These are phyloP conservation scores for Candolleomyces aberdarensis DNA, from an alignment of 768 basidiomycete genomes.

Conservation along the genomic window DNA sequence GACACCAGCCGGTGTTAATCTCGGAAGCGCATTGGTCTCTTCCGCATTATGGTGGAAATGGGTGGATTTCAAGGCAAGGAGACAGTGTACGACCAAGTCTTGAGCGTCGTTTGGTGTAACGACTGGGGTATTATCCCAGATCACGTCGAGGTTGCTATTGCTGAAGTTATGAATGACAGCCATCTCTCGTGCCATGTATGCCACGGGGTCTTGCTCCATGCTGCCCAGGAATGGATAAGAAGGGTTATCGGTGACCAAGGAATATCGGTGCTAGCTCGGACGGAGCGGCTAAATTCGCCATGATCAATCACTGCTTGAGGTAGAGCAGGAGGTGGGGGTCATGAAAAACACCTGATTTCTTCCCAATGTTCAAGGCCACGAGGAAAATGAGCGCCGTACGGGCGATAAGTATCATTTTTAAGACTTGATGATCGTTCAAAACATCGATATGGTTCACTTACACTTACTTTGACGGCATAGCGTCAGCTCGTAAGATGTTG, in stretches of 20 bases:
- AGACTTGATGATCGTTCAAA: too few species aligned
- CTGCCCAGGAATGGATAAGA: background rate
- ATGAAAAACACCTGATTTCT: too few species aligned
- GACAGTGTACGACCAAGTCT: slow-evolving; percentile 20
- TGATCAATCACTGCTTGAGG: too few species aligned
- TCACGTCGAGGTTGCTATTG: slow-evolving; percentile 13
- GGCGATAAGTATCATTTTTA: too few species aligned
- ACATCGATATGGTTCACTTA: too few species aligned
- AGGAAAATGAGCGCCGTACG: too few species aligned
- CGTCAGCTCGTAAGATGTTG: too few species aligned
- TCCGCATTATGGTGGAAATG: slow-evolving; percentile 24
- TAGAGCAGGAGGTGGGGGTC: too few species aligned
- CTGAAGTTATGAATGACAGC: background rate
- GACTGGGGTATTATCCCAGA: slow-evolving; percentile 11
- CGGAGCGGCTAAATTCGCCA: too few species aligned
- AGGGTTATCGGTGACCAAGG: background rate
- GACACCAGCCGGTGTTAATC: slow-evolving; percentile 16
- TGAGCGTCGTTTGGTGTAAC: slow-evolving; percentile 16
- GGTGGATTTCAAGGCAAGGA: slow-evolving; percentile 12
- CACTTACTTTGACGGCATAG: too few species aligned
- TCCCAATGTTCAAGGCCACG: too few species aligned
- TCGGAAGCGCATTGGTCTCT: slow-evolving; percentile 22
- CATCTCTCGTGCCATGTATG: background rate
- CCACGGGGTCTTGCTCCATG: background rate
- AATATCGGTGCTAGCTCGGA: background rate